These are phyloP conservation scores for Oryza punctata DNA, from an alignment of 176 grass and related monocot genomes.

Conservation along the genomic window DNA sequence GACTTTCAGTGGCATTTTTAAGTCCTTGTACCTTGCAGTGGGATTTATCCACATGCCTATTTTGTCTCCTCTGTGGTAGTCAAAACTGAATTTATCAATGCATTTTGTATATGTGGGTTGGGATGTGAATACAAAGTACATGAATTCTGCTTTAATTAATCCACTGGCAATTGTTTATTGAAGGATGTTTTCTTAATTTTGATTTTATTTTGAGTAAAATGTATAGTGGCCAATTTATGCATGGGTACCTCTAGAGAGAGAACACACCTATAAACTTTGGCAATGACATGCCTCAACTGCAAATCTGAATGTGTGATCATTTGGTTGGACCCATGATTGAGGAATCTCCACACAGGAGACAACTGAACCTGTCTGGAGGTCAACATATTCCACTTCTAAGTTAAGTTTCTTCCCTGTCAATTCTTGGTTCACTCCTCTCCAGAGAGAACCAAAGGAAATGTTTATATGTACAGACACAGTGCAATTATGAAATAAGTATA, in stretches of 20 bases:
- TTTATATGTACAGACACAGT: not conserved
- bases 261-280: too few relatives aligned
- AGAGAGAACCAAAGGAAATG: not conserved
- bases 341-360: not conserved
- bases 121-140: not conserved
- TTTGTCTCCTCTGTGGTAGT: not conserved
- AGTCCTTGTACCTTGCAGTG: not conserved
- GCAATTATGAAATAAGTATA: not conserved
- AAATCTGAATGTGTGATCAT: not conserved
- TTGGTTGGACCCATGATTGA: not conserved
- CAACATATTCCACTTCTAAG: not conserved
- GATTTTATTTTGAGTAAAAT: not conserved
- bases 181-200: not conserved
- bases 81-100: not conserved
- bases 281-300: not conserved
- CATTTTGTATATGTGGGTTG: not conserved
- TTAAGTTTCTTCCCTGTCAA: not conserved
- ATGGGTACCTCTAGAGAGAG: not conserved
- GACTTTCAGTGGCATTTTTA: not conserved
- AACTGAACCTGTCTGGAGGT: not conserved
- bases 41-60: not conserved
- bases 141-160: not conserved
- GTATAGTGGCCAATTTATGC: not conserved
- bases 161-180: not conserved
- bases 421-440: not conserved